phyloP scores from a whole-genome alignment of 2,329 filamentous ascomycete species.

The Albophoma yamanashiensis region DNA sequence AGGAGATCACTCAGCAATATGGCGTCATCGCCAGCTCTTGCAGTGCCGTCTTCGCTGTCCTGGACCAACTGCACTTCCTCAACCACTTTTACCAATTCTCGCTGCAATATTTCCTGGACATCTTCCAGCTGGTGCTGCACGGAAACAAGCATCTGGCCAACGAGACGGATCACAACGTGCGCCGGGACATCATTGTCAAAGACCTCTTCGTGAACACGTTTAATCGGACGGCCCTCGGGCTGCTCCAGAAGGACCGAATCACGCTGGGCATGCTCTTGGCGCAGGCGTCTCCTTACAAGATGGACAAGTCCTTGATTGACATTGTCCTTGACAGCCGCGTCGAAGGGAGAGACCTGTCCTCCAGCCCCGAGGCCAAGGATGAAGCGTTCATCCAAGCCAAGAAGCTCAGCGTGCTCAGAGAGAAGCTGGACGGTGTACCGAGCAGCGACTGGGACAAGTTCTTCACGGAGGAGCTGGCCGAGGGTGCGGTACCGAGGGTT shows the following conservation, averaged over 20 bases:
- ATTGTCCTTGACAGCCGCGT: slow-evolving; percentile 70
- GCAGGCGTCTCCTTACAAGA: slow-evolving; percentile 89
- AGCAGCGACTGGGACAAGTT: slow-evolving; percentile 68
- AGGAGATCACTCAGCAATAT: slow-evolving; percentile 91
- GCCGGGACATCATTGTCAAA: slow-evolving; percentile 81
- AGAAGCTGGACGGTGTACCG: slow-evolving; percentile 52
- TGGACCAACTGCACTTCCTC: slow-evolving; percentile 95
- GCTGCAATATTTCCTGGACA: slow-evolving; percentile 93
- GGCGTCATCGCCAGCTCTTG: slow-evolving; percentile 87
- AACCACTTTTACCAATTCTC: slow-evolving; percentile 99
- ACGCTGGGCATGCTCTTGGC: slow-evolving; percentile 91
- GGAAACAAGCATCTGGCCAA: slow-evolving; percentile 62
- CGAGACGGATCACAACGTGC: slow-evolving; percentile 64
- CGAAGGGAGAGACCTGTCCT: slow-evolving; percentile 69
- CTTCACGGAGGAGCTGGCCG: slow-evolving; percentile 74
- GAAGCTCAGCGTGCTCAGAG: slow-evolving; percentile 63
- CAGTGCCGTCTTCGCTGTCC: slow-evolving; percentile 91
- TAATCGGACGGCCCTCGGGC: slow-evolving; percentile 82
- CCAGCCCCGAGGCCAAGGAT: slow-evolving; percentile 50
- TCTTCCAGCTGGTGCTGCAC: slow-evolving; percentile 86
- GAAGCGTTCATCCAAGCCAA: slow-evolving; percentile 59
- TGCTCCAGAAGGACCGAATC: slow-evolving; percentile 89
- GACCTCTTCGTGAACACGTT: slow-evolving; percentile 88
- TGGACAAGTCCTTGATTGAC: slow-evolving; percentile 87
- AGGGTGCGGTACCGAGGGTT: slow-evolving; percentile 67